A percentile compares a stretch with the other conserved stretches of the same genome.
phyloP scores from a whole-genome alignment of 495 filamentous ascomycete species.

The Choiromyces venosus region DNA sequence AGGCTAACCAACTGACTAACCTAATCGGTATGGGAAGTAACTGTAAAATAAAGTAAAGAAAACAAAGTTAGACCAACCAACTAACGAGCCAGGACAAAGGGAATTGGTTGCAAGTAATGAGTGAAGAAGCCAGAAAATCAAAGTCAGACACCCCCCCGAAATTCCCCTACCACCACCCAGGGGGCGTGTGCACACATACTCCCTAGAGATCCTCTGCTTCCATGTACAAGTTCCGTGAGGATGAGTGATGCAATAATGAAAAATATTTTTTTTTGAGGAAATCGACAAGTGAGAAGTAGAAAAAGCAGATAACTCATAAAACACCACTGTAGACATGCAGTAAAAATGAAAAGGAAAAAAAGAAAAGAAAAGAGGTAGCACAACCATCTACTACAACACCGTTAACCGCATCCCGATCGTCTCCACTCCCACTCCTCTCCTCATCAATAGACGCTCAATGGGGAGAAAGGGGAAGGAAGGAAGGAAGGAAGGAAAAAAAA shows the following conservation, averaged over 20 bases:
- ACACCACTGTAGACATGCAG: neutral
- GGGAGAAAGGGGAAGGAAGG: neutral
- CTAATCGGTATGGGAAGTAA: neutral
- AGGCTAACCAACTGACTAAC: neutral
- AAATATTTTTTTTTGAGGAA: no score
- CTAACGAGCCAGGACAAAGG: neutral
- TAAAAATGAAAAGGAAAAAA: neutral
- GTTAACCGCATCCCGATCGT: neutral
- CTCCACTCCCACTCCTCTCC: neutral
- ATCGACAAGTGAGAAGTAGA: neutral
- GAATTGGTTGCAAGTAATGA: neutral
- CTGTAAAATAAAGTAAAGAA: neutral
- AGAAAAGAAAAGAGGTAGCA: neutral
- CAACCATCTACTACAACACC: constrained; percentile 1
- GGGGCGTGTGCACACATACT: neutral
- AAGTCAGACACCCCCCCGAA: neutral
- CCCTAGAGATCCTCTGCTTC: neutral
- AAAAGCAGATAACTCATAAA: neutral
- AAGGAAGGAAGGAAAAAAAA: neutral
- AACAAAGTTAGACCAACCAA: neutral
- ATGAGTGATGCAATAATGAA: neutral
- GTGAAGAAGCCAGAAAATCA: neutral
- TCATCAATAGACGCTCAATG: neutral
- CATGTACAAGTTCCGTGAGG: neutral
- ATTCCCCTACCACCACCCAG: neutral